Evolutionary conservation across 2,329 filamentous ascomycete genomes (phyloP), one percentile per base, ranked within the genome.

Genomic region (Diaporthe sp.): DNA sequence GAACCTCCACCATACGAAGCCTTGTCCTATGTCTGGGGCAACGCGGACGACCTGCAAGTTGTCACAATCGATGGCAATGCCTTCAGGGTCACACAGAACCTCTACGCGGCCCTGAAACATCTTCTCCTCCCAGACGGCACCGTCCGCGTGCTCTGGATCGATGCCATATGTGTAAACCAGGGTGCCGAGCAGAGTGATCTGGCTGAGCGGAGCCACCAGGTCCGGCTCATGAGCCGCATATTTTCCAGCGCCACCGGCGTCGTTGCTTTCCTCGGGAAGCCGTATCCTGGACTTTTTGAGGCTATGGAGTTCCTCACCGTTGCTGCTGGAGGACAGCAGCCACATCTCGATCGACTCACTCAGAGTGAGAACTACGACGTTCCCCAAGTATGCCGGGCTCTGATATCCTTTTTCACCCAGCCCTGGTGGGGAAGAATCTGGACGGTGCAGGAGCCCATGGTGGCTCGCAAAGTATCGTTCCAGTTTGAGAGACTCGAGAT

Each of bases 21-120:
- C 7, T 12, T 62, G n/a, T 62, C 59, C 4, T 62, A 62, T 44
- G 59, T 62, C 19, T 62, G 59, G 39, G 39, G 59, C 13, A n/a
- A 6, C 49, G 12, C n/a, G 10, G 55, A 58, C 7, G 31, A 37
- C 17, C 55, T 37, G 1, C 17, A 37, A 22, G 55, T 58, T 22
- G 3, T 58, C 17, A 37, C 7, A 5, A 3, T 58, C 34, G 55
- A 58, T 19, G 55, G 9, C 3, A 8, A 58, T 58, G 17, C 28
- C 8, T 58, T 58, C 31, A 58, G 55, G 37, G 55, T 58, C 55
- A 58, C 31, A 10, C 28, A 58, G 31, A 58, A 58, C 17, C 31
- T 58, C 17, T 22, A n/a, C 22, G 55, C 8, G 9, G 28, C 55
- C 9, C 22, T 58, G 9, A 5, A 37, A 0, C 12, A 17, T 34